Evolutionary conservation across 371 early-diverging fungal species (phyloP).

Genomic region (Cokeromyces recurvatus): DNA sequence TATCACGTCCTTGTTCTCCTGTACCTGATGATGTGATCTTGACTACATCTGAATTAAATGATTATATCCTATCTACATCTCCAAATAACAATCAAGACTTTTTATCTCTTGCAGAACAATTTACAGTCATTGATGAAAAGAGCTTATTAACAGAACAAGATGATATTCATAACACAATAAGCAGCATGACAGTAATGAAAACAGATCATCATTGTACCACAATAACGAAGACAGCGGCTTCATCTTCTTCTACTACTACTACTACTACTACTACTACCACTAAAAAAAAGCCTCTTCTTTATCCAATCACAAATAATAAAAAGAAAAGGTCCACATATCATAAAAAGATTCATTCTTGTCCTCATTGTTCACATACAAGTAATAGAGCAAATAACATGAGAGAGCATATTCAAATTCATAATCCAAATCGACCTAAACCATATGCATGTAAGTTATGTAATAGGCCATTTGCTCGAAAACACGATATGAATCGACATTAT

Average conservation of each 20-base stretch:
- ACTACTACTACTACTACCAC: too few species aligned
- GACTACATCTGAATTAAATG: slow-evolving; percentile 11
- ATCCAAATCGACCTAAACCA: slow-evolving; percentile 34
- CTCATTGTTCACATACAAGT: slow-evolving; percentile 30
- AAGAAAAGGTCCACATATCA: not conserved
- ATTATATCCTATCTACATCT: too few species aligned
- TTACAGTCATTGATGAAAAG: too few species aligned
- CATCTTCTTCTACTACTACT: too few species aligned
- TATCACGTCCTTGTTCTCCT: slow-evolving; percentile 11
- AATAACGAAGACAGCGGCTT: too few species aligned
- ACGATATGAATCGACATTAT: slow-evolving; percentile 64
- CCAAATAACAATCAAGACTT: too few species aligned
- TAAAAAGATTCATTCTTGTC: slow-evolving; percentile 23
- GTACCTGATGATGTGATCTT: slow-evolving; percentile 19
- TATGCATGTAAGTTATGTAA: slow-evolving; percentile 42
- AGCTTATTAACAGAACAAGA: too few species aligned
- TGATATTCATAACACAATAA: too few species aligned
- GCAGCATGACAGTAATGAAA: too few species aligned
- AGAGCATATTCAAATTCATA: slow-evolving; percentile 39
- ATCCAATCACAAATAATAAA: not conserved
- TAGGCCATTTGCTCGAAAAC: slow-evolving; percentile 62
- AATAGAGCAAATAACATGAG: slow-evolving; percentile 41
- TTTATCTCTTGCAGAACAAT: too few species aligned
- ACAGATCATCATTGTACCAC: too few species aligned
- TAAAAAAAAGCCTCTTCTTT: not conserved